Evolutionary conservation across 257 asterid genomes (phyloP), one percentile per base, ranked within the genome.

Genomic region (Solanum pinnatisectum): DNA sequence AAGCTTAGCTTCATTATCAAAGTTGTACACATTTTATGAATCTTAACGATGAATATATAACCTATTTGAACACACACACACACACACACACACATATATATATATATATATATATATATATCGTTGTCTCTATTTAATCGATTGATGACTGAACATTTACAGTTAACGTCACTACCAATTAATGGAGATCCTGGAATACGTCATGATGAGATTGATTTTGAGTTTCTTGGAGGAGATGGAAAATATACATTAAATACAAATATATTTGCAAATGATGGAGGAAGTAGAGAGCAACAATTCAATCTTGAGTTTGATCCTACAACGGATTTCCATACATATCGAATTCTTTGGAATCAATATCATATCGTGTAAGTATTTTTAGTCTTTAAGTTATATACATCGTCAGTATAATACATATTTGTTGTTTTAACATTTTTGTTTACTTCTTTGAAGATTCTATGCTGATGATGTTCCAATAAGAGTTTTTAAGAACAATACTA

Each of bases 151-250:
- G 83, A 16, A n/a, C 67, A 8, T 60, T 87, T 84, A 74, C 73
- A 90, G 92, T 37, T 90, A 73, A 87, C 82, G 1, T 73, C 77
- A 46, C 27, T 32, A 3, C 42, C 60, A 73, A 8, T 6, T 13
- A 33, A 82, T 33, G 20, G 49, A 27, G 1, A 20, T 32, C 8
- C 77, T 3, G 39, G 27, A 2, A 30, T 4, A 8, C 33, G 35
- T 32, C 91, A 89, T 40, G 90, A 86, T 76, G 93, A 91, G 83
- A 36, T 91, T 74, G 93, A 89, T 81, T 59, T 91, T 65, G 92
- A 91, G 85, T 86, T 91, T 18, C 44, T 87, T 23, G 91, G 91
- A 11, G 85, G 77, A 23, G 32, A 30, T 67, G 87, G 83, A 0
- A 30, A 39, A 25, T 81, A 87, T 33, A 85, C 5, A 12, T 11